Conservation (phyloP, 164 flowering plant genomes). For the Stephania yunnanensis region DNA sequence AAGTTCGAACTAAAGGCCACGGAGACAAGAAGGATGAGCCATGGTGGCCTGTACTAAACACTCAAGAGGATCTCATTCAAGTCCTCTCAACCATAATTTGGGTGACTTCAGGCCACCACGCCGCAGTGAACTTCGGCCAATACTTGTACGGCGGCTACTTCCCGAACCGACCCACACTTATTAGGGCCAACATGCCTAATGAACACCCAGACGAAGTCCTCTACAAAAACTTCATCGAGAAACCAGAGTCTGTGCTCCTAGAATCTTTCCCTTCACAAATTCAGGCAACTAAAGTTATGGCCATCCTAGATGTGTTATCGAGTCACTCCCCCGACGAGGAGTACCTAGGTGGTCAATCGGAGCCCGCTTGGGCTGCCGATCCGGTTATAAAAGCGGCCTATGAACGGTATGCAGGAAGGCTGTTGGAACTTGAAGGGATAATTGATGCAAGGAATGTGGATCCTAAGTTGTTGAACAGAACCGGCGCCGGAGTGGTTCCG, state of each 20-base stretch:
- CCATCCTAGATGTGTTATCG: constrained; percentile 30
- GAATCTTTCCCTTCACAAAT: constrained; percentile 27
- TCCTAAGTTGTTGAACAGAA: constrained; percentile 24
- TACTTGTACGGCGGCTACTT: constrained; percentile 59
- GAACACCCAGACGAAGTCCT: constrained; percentile 37
- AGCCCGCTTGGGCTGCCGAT: constrained; percentile 29
- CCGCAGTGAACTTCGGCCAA: constrained; percentile 80
- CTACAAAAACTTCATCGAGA: constrained; percentile 15
- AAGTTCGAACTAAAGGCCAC: constrained; percentile 66
- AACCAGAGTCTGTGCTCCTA: constrained; percentile 24
- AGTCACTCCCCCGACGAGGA: constrained; percentile 39
- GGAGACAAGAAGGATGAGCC: constrained; percentile 68
- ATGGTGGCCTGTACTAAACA: constrained; percentile 70
- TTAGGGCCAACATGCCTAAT: constrained; percentile 46
- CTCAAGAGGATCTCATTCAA: constrained; percentile 35
- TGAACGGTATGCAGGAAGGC: constrained; percentile 20
- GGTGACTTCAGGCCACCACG: constrained; percentile 71
- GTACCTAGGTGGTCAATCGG: constrained; percentile 26
- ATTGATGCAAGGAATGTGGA: constrained; percentile 33
- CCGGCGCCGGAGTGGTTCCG: constrained; percentile 34
- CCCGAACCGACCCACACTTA: constrained; percentile 66
- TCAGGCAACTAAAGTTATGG: constrained; percentile 38
- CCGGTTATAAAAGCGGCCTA: constrained; percentile 21
- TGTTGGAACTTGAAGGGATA: constrained; percentile 27
- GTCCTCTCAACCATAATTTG: constrained; percentile 57